These are phyloP conservation scores for Mycena chlorophos DNA, from an alignment of 768 basidiomycete genomes.

Conservation along the genomic window DNA sequence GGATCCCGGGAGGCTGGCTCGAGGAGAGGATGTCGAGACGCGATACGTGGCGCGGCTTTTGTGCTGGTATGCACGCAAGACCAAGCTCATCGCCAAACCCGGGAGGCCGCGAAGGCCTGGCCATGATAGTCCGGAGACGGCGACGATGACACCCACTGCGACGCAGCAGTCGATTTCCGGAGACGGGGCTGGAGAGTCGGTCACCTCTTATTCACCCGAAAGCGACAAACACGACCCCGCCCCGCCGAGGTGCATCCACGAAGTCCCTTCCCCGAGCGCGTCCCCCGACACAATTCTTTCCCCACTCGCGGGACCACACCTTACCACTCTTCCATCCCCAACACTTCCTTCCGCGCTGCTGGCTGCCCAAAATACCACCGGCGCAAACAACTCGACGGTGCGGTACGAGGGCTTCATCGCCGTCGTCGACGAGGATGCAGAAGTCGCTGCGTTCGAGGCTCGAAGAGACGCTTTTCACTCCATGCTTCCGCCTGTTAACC, in stretches of 20 bases:
- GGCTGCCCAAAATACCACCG: conserved; percentile 20
- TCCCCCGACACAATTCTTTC: conserved; percentile 35
- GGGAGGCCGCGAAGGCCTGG: conserved; percentile 1
- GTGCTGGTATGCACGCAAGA: conserved; percentile 63
- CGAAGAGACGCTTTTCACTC: no score
- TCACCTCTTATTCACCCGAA: conserved; percentile 26
- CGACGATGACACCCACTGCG: conserved; percentile 27
- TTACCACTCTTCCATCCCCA: conserved; percentile 4
- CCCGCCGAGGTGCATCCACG: conserved; percentile 53
- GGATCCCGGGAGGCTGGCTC: conserved; percentile 64
- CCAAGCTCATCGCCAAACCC: conserved; percentile 33
- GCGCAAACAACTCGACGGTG: no score
- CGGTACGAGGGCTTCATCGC: conserved; percentile 58
- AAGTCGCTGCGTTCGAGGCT: conserved; percentile 52
- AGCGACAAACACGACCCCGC: conserved; percentile 18
- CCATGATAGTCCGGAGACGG: conserved; percentile 30
- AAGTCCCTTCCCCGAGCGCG: conserved; percentile 44
- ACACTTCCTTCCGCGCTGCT: background rate
- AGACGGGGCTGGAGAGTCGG: conserved; percentile 25
- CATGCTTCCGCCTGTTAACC: no score
- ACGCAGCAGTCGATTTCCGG: conserved; percentile 11
- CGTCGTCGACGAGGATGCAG: conserved; percentile 50
- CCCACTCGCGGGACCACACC: background rate
- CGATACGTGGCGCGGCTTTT: conserved; percentile 64
- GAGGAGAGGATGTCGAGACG: conserved; percentile 67